Evolutionary conservation across 495 filamentous ascomycete genomes (phyloP), one percentile per base, ranked within the genome.

Genomic region (Hypoxylon lienhwacheense): DNA sequence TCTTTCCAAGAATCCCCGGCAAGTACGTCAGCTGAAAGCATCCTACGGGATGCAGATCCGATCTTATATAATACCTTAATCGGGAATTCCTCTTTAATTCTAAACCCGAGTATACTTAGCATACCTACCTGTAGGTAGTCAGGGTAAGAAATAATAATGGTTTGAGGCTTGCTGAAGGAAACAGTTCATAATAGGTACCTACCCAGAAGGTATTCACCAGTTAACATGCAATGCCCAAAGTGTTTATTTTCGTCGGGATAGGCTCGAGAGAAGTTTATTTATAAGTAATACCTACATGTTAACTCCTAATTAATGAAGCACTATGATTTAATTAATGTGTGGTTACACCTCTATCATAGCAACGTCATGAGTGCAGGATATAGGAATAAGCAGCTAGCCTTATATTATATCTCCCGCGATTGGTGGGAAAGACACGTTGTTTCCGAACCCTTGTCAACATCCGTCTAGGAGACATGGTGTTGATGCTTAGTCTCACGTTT

Each of bases 351-450:
- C 32, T 51, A 47, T 47, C 35, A 47, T 37, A 3, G 17, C 26
- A 55, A 50, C 49, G 56, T 60, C 58, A 55, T 55, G 15, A 48
- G 34, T 43, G n/a, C n/a, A n/a, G n/a, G n/a, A 10, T 16, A 21
- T 26, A 26, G 12, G 43, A 32, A 10, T 15, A 47, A 36, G 19
- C 19, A 15, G 10, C 28, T 31, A 60, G 49, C 56, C 45, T 46
- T 36, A 36, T 40, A 15, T 31, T 29, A 12, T n/a, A 40, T 19
- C 11, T 24, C 41, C 10, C 39, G 12, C 45, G 37, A 49, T 55
- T 60, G 56, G 56, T 12, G 21, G 32, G 24, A 25, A 44, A 41
- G 11, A 20, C 11, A 40, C 7, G 16, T 7, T 24, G 5, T 43
- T 29, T 19, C 24, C 22, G 7, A 39, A 21, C 8, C 37, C 42